A percentile compares a stretch with the other conserved stretches of the same genome.
Conservation (phyloP, 2,329 filamentous ascomycete species). For the Botryotinia globosa region DNA sequence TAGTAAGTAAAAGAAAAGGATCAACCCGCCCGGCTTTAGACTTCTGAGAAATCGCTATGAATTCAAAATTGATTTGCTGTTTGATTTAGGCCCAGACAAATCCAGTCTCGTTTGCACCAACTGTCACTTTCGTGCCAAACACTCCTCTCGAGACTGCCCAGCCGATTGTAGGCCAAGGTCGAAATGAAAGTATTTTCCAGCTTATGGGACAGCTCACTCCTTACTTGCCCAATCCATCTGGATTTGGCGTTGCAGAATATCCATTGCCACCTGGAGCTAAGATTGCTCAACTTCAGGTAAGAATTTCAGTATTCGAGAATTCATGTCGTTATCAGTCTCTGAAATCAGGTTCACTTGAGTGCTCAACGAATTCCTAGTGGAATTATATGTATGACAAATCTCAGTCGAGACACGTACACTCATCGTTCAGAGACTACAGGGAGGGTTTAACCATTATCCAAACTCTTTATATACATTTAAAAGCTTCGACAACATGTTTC, state of each 20-base stretch:
- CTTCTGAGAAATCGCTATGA: background rate
- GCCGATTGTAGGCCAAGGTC: conserved; percentile 59
- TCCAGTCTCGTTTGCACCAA: conserved; percentile 57
- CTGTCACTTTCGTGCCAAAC: conserved; percentile 64
- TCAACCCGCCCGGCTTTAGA: too few relatives aligned
- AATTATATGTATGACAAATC: background rate
- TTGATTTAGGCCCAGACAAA: conserved; percentile 57
- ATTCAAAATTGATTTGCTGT: background rate
- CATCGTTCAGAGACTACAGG: background rate
- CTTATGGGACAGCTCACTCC: conserved; percentile 68
- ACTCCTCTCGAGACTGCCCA: conserved; percentile 68
- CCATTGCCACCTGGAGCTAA: conserved; percentile 63
- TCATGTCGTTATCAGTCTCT: background rate
- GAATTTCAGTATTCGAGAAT: conserved; percentile 17
- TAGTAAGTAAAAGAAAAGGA: conserved; percentile 37
- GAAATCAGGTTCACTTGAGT: background rate
- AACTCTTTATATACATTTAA: background rate
- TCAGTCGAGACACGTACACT: background rate
- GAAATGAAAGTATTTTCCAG: conserved; percentile 66
- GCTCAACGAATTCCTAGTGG: background rate
- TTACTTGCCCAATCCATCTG: conserved; percentile 63
- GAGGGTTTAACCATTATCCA: background rate
- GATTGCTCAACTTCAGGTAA: conserved; percentile 61
- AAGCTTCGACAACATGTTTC: background rate
- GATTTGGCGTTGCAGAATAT: conserved; percentile 73